Conservation (phyloP, 2,329 filamentous ascomycete genomes). For the Fonsecaea nubica region DNA sequence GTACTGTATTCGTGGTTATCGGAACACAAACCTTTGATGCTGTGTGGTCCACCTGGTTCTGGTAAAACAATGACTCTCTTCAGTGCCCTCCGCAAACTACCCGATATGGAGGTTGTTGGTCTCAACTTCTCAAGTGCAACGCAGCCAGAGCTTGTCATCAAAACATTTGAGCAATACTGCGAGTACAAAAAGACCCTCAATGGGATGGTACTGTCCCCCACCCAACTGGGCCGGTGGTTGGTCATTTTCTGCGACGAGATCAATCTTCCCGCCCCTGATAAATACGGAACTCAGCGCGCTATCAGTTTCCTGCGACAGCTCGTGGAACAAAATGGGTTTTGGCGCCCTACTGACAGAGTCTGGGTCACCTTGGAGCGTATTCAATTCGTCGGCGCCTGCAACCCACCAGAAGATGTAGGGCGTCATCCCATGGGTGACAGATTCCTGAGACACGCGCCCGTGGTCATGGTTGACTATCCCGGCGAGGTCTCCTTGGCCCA, state of each 20-base stretch:
- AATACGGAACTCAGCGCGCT: slow-evolving; percentile 94
- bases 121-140: slow-evolving; percentile 99
- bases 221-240: slow-evolving; percentile 95
- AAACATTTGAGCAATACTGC: slow-evolving; percentile 99
- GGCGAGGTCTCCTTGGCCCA: slow-evolving; percentile 92
- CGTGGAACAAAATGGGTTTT: slow-evolving; percentile 98
- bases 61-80: slow-evolving; percentile 99
- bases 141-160: slow-evolving; percentile 95
- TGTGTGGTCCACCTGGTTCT: slow-evolving; percentile 96
- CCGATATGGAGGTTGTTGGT: slow-evolving; percentile 98
- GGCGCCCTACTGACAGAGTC: slow-evolving; percentile 94
- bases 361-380: slow-evolving; percentile 98
- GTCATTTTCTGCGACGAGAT: slow-evolving; percentile 99
- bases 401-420: slow-evolving; percentile 95
- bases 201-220: slow-evolving; percentile 92
- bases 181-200: slow-evolving; percentile 99
- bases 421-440: slow-evolving; percentile 91
- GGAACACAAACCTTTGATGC: slow-evolving; percentile 93
- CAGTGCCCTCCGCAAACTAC: slow-evolving; percentile 92
- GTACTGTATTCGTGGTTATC: slow-evolving; percentile 99
- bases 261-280: slow-evolving; percentile 96
- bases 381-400: slow-evolving; percentile 98
- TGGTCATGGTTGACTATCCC: slow-evolving; percentile 99
- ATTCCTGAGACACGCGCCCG: slow-evolving; percentile 94
- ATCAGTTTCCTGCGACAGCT: slow-evolving; percentile 97